Evolutionary conservation across 495 filamentous ascomycete species (phyloP), one percentile per base, ranked within the genome.

Genomic region (Aspergillus sparsus): DNA sequence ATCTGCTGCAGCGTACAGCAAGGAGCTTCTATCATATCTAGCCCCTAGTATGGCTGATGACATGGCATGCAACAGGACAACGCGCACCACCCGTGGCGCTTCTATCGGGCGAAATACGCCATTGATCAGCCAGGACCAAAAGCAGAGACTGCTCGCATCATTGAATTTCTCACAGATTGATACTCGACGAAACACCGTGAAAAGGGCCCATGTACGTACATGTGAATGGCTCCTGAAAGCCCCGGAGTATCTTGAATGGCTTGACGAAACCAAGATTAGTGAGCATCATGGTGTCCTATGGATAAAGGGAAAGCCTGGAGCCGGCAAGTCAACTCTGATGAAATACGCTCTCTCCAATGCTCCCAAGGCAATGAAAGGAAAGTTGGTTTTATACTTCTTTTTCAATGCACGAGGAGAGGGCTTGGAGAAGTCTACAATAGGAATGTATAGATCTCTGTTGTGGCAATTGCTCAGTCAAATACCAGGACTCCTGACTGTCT

Each of bases 221-320:
- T 85, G 81, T 57, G 45, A 58, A 63, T 86, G 82, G 82, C 52
- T 86, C 13, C 60, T 81, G 3, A 56, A 64, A 4, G 68, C 70
- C 6, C 37, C 64, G 0, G 60, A 76, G 12, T 83, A 81, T 57
- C 27, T 55, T 6, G 58, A 69, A n/a, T 86, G 81, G 82, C 71
- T 83, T 7, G 69, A 81, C 52, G 11, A 47, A 5, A 45, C 18
- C 12, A 70, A 73, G 35, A 32, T 74, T 7, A 2, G 18, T 8
- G 50, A 79, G 11, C 80, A 81, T 61, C 65, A 76, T 49, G 80
- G 82, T 9, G 71, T 86, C 47, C 52, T 86, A n/a, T 86, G 82
- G 83, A 79, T 86, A 46, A 82, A 74, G 60, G 82, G 82, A 6
- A 83, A 85, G 41, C 78, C 82, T 5, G 82, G 80, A 13, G 67